phyloP scores from a whole-genome alignment of 1,284 basidiomycete genomes.

The Pseudomicrostroma phylloplanum region DNA sequence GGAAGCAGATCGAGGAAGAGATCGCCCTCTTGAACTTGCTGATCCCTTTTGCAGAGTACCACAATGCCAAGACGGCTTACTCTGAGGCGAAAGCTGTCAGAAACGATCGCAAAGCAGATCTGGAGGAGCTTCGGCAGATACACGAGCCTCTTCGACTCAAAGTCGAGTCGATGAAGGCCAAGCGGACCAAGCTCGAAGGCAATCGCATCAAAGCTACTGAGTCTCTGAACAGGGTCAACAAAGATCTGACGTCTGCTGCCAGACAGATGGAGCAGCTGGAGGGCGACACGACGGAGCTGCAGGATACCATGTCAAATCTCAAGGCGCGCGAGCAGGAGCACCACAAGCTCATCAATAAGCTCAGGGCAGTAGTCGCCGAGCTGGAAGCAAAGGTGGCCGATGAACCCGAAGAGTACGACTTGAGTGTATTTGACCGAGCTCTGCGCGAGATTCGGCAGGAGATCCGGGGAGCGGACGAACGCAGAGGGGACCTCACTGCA shows the following conservation, averaged over 20 bases:
- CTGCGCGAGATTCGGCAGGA: background rate
- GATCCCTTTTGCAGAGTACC: constrained; percentile 39
- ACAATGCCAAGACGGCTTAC: constrained; percentile 24
- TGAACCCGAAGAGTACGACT: background rate
- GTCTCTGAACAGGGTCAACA: constrained; percentile 20
- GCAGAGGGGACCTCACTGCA: background rate
- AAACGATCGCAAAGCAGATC: constrained; percentile 13
- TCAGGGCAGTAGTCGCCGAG: constrained; percentile 21
- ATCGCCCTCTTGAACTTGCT: constrained; percentile 24
- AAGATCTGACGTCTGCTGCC: constrained; percentile 20
- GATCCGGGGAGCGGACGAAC: background rate
- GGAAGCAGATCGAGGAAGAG: constrained; percentile 35
- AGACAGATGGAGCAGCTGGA: constrained; percentile 25
- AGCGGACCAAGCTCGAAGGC: constrained; percentile 14
- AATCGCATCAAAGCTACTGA: background rate
- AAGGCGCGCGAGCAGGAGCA: background rate
- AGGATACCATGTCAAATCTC: background rate
- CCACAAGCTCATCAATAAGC: constrained; percentile 3
- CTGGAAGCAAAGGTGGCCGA: constrained; percentile 3
- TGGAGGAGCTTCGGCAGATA: background rate
- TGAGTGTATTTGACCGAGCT: background rate
- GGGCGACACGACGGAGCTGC: constrained; percentile 11
- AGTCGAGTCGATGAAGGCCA: constrained; percentile 13
- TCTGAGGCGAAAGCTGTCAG: constrained; percentile 12
- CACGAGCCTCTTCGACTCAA: constrained; percentile 11